Base-by-base conservation (phyloP, 2,329 filamentous ascomycete genomes). In the Colletotrichum spaethianum region DNA sequence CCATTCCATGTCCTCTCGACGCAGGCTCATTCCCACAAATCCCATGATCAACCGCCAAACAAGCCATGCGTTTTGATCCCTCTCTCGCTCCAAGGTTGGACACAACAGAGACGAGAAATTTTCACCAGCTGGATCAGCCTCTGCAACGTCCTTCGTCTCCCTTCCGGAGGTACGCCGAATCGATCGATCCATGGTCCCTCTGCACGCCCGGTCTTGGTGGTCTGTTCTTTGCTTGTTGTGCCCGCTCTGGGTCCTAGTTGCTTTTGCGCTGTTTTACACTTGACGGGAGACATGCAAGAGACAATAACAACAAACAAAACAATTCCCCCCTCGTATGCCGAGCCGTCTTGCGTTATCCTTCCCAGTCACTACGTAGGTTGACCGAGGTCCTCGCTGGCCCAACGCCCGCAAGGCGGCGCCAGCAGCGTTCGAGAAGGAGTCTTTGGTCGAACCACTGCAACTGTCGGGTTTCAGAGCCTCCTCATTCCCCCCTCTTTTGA, bases 31-130 rank as follows among this genome's bases (percentile, higher is more conserved):
- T 48, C 57, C 59, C 50, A 31, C 66, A 63, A 33, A 40, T 48
- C 57, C 59, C 50, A 31, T 59, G 56, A 33, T 23, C 28, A 57
- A 33, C 56, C 66, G 66, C 50, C 66, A 69, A 69, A 69, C 66
- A 56, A 57, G 66, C 66, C 60, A 57, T 50, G 66, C 42, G 60
- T 64, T 69, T 65, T 64, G 60, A 64, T 57, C 52, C 66, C 60
- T 44, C 44, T 33, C 59, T 48, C 20, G n/a, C 28, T 61, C 48
- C 36, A 38, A 52, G 46, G 46, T 60, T 46, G 46, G 61, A 53
- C 38, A 46, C 33, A 60, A 53, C 38, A 46, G 42, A 60, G n/a
- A 26, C 50, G 55, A 60, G 48, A 55, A 60, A 0, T 33, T 48
- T 60, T 46, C 28, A 53, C 56, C 28, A 36, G 44, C 55, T 60